Evolutionary conservation across 139 green algal genomes (phyloP), one percentile per base, ranked within the genome.

Genomic region (Chlamydomonas urium): DNA sequence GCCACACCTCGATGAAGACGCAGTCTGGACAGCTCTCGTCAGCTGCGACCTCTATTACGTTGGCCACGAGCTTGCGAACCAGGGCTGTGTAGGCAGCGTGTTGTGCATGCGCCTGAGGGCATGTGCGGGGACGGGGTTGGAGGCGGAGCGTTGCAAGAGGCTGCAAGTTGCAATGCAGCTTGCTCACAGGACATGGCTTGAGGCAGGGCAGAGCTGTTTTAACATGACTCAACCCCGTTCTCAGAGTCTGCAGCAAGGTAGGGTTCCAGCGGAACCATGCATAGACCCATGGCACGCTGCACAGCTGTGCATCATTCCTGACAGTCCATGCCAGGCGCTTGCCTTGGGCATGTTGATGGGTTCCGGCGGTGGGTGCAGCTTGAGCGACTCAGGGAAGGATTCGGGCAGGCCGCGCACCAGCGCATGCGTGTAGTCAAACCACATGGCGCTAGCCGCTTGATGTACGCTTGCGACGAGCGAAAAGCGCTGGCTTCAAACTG

Each of bases 1-100:
- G 8, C 42, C 38, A 17, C 70, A 62, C 75, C 42, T 81, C 75
- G 3, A 81, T 58, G 63, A 81, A 81, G 1, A 70, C 56, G 34
- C 69, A 74, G 50, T 81, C 75, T 0, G 75, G 75, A 42, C 69
- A 76, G 4, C 3, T 24, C 1, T 81, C 42, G 17, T 81, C 75
- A 0, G 69, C 69, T 4, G 50, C 17, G 0, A 81, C 1, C 26
- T 74, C 60, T 0, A 71, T 23, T 1, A 81, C 48, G 0, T 60
- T 36, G 10, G 33, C 1, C 5, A 74, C 69, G 2, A 81, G 33
- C 3, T 4, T 26, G 2, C 34, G 31, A 1, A 81, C 23, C 19
- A 81, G 63, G n/a, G 21, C 50, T 4, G 8, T 60, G 38, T 81
- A 81, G 0, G 35, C 24, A 4, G 71, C 21, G 47, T 81, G 75